Percentiles rank a stretch among this genome's conserved stretches.
Conservation (phyloP, 106 monocot species). For the Amphibolis antarctica region DNA sequence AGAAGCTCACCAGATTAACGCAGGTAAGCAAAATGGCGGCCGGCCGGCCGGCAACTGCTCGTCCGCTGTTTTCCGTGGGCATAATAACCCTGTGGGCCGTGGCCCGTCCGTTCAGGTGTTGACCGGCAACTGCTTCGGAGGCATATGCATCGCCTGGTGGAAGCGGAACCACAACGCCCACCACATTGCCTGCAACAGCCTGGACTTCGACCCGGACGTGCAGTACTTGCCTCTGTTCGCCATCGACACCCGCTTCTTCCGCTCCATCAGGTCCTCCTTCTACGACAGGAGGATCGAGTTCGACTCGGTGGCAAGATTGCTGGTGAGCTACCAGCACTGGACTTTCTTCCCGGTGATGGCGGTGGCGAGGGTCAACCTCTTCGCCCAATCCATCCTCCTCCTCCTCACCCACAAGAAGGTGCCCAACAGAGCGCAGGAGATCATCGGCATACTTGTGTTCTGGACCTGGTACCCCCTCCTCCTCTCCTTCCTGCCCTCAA, state of each 20-base stretch:
- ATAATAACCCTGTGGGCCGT: too few relatives aligned
- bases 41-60: too few relatives aligned
- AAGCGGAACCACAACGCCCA: conserved; percentile 66
- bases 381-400: conserved; percentile 36
- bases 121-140: conserved; percentile 41
- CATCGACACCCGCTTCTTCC: conserved; percentile 38
- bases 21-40: too few relatives aligned
- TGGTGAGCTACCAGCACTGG: conserved; percentile 64
- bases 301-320: conserved; percentile 24
- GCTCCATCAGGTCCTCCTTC: conserved; percentile 38
- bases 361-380: conserved; percentile 49
- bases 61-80: too few relatives aligned
- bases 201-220: conserved; percentile 66
- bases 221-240: conserved; percentile 70
- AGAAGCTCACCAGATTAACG: conserved; percentile 5
- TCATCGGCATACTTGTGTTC: conserved; percentile 33
- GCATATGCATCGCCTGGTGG: conserved; percentile 66
- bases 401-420: conserved; percentile 27
- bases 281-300: conserved; percentile 43
- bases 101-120: too few relatives aligned
- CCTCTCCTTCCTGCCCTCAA: conserved; percentile 46
- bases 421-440: conserved; percentile 29
- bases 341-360: conserved; percentile 74
- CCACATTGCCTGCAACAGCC: conserved; percentile 67
- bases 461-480: conserved; percentile 59